Percentiles rank a stretch among this genome's conserved stretches.
Evolutionary conservation across 2,329 filamentous ascomycete genomes (phyloP).

Genomic region (Xylariaceae sp.): DNA sequence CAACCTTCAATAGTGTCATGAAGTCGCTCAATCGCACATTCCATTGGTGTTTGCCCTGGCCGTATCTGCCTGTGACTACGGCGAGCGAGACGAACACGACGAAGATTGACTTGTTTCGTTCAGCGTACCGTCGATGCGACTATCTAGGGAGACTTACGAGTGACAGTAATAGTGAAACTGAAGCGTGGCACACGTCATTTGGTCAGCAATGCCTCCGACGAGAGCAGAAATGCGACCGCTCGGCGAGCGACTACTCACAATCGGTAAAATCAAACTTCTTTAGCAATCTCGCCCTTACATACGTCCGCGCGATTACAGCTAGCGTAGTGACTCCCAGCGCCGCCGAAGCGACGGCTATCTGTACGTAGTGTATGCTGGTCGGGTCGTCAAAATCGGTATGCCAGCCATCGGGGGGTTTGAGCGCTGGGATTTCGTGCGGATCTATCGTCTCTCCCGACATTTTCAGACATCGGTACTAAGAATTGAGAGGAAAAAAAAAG

Average conservation of each 20-base stretch:
- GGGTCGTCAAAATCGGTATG: constrained; percentile 5
- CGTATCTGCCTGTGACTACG: constrained; percentile 4
- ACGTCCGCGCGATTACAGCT: constrained; percentile 1
- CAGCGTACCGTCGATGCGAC: not conserved
- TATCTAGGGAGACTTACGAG: not conserved
- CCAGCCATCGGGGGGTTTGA: constrained; percentile 2
- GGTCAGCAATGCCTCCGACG: not conserved
- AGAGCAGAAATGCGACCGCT: not conserved
- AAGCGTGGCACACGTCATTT: not conserved
- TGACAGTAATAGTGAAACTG: not conserved
- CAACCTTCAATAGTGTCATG: constrained; percentile 2
- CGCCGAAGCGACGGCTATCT: not conserved
- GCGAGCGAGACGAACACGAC: constrained; percentile 1
- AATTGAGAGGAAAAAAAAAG: too few relatives aligned
- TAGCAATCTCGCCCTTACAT: not conserved
- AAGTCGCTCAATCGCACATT: constrained; percentile 8
- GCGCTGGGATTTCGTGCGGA: not conserved
- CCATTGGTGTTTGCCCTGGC: constrained; percentile 13
- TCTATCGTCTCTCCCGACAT: not conserved
- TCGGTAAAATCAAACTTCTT: constrained; percentile 13
- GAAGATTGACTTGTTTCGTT: constrained; percentile 3
- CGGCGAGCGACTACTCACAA: constrained; percentile 5
- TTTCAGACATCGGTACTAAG: too few relatives aligned
- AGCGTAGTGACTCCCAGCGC: not conserved
- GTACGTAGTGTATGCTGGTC: not conserved